Percentiles rank a stretch among this genome's conserved stretches.
Conservation (phyloP, 2,329 filamentous ascomycete species). For the Sporothrix curviconia region DNA sequence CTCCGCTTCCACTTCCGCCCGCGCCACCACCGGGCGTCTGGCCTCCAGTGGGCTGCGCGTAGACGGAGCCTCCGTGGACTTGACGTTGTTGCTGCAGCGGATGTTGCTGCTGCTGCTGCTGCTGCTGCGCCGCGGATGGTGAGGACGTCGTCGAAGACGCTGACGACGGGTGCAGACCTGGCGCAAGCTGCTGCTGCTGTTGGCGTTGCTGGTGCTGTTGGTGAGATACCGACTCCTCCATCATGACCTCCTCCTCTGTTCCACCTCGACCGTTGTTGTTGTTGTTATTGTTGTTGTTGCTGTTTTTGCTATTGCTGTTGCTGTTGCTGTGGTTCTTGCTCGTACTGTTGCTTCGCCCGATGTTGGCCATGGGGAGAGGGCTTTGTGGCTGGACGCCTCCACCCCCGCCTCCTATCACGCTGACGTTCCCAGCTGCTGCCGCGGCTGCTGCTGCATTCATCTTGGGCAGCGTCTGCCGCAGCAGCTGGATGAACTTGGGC, state of each 20-base stretch:
- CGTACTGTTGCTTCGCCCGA: too few relatives aligned
- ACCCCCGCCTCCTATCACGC: too few relatives aligned
- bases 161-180: slow-evolving; percentile 9
- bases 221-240: slow-evolving; percentile 9
- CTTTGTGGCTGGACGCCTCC: too few relatives aligned
- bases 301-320: not conserved
- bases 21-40: slow-evolving; percentile 4
- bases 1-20: not conserved
- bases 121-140: slow-evolving; percentile 18
- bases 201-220: slow-evolving; percentile 2
- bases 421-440: too few relatives aligned
- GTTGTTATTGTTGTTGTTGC: too few relatives aligned
- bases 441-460: slow-evolving; percentile 2
- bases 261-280: slow-evolving; percentile 22
- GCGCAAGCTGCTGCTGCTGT: not conserved
- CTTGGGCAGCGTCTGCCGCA: slow-evolving; percentile 37
- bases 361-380: too few relatives aligned
- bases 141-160: slow-evolving; percentile 13
- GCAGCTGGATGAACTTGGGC: slow-evolving; percentile 41
- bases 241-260: slow-evolving; percentile 10
- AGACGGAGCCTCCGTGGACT: not conserved
- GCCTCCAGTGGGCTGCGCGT: not conserved
- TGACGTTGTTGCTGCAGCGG: slow-evolving; percentile 27
- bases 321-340: too few relatives aligned
- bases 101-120: slow-evolving; percentile 31